Evolutionary conservation across 148 eudicot species (phyloP).

Genomic region (Cornus kousa): DNA sequence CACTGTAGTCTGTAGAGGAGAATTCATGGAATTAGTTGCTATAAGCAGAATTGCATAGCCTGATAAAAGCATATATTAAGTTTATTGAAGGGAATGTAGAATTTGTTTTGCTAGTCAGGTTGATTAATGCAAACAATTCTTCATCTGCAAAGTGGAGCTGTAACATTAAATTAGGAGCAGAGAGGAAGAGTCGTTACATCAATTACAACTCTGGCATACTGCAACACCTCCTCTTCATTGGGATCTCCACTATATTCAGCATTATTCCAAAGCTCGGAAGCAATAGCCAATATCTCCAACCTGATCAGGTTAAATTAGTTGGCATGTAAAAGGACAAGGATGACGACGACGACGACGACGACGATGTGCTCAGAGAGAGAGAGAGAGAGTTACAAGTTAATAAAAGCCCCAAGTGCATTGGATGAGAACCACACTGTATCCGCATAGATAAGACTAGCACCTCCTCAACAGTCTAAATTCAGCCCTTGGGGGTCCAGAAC

Average conservation of each 20-base stretch:
- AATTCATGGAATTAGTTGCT: slow-evolving; percentile 1
- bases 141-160: neutral
- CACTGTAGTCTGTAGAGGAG: slow-evolving; percentile 42
- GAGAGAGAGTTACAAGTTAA: neutral
- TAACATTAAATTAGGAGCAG: neutral
- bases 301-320: slow-evolving; percentile 21
- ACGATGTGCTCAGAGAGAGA: neutral
- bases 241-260: slow-evolving; percentile 82
- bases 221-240: slow-evolving; percentile 71
- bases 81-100: no score
- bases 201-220: slow-evolving; percentile 71
- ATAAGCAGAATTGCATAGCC: no score
- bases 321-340: neutral
- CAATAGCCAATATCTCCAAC: slow-evolving; percentile 80
- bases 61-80: no score
- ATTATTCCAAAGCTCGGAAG: slow-evolving; percentile 69
- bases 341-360: neutral
- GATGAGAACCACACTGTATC: slow-evolving; percentile 48
- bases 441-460: slow-evolving; percentile 77
- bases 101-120: neutral
- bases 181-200: slow-evolving; percentile 41
- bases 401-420: neutral
- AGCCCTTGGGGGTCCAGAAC: slow-evolving; percentile 28
- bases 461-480: slow-evolving; percentile 85
- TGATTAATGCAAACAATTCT: neutral